phyloP scores from a whole-genome alignment of 768 basidiomycete species.

The Pulveroboletus sp. region DNA sequence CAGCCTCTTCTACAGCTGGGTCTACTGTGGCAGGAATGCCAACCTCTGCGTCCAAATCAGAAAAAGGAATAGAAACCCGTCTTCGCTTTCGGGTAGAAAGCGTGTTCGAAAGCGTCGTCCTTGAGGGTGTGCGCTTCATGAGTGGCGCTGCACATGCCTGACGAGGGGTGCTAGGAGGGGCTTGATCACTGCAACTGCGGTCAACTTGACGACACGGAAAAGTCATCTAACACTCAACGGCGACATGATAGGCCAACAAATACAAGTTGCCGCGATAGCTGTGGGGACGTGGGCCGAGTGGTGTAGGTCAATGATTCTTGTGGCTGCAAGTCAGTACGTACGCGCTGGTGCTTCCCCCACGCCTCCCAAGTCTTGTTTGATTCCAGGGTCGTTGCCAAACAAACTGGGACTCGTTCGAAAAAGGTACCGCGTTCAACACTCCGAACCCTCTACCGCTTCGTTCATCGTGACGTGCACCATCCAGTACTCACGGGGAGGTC shows the following conservation, averaged over 20 bases:
- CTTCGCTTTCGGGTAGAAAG: constrained; percentile 40
- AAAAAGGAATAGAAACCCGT: constrained; percentile 37
- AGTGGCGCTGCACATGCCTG: constrained; percentile 23
- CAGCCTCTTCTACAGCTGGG: constrained; percentile 23
- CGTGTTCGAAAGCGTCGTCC: constrained; percentile 35
- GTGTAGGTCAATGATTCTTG: constrained; percentile 2
- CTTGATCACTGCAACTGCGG: constrained; percentile 20
- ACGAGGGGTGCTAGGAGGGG: constrained; percentile 23
- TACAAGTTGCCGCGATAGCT: not conserved
- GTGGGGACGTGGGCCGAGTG: not conserved
- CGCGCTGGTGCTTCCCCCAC: not conserved
- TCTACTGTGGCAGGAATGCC: constrained; percentile 15
- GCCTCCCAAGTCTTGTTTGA: constrained; percentile 21
- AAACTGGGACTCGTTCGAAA: constrained; percentile 1
- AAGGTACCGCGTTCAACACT: not conserved
- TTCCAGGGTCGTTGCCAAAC: constrained; percentile 25
- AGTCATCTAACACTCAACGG: constrained; percentile 27
- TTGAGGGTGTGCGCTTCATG: constrained; percentile 36
- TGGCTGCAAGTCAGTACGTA: not conserved
- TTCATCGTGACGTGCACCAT: not conserved
- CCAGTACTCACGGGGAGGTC: too few species aligned
- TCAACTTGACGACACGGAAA: constrained; percentile 12
- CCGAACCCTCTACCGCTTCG: too few species aligned
- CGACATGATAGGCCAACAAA: constrained; percentile 16
- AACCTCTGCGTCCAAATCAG: constrained; percentile 35